Evolutionary conservation across 306 rosid species (phyloP), one percentile per base, ranked within the genome.

Genomic region (Cucurbita moschata): DNA sequence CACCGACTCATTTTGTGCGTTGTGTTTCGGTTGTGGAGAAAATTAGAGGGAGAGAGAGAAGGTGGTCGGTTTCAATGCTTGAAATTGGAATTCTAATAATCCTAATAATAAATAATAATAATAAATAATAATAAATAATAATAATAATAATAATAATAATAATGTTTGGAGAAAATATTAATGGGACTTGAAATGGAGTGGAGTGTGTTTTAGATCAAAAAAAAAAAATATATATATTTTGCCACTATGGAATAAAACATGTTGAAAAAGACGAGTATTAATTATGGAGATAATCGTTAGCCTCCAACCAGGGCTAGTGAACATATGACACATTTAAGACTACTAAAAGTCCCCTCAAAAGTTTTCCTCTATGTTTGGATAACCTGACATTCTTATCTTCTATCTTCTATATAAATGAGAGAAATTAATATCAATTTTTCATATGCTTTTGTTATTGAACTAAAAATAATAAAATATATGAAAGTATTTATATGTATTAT

Each of bases 1-100:
- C 98, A 84, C 87, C 85, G 96, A 49, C 89, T 91, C 98, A 91
- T 90, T 37, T 37, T 61, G 5, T 37, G 11, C 23, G 7, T 57
- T 18, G 11, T 11, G 15, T 58, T 58, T 58, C 5, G 70, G 70
- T 63, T 35, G 30, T 63, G 9, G 50, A 40, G 50, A 63, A 63
- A 40, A 11, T 2, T 4, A 30, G 10, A 8, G 39, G 23, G 50
- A 64, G 23, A 42, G 52, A 8, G 39, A 57, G 50, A 64, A 38
- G 52, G 38, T 42, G 35, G 49, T 16, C 11, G 50, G 47, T 3
- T 8, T 43, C 3, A 43, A 43, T 10, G 4, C 47, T 43, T 43
- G 47, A 43, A 43, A 43, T 43, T 43, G 12, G 47, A 9, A 40
- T 40, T 8, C 35, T 43, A 43, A 43, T 43, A 43, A 43, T 43